Base-by-base conservation (phyloP, 2,329 filamentous ascomycete species). In the Claviceps humidiphila region DNA sequence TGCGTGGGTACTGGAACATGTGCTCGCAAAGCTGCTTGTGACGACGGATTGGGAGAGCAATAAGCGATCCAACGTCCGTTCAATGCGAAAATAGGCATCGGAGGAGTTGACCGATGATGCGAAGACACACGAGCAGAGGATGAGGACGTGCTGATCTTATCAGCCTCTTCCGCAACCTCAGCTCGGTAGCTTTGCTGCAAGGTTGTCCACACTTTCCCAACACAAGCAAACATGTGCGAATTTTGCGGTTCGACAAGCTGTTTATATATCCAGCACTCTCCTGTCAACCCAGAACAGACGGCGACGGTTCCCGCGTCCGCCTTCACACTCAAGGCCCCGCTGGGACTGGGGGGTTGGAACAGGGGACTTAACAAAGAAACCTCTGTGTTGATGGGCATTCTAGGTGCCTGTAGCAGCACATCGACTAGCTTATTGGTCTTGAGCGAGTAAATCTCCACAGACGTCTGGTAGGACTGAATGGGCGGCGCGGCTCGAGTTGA, bases 161-260 rank as follows among this genome's bases (percentile, higher is more conserved):
- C 73, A 16, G 64, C 58, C 55, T 80, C 77, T 53, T 75, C 71
- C 1, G 68, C 59, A 26, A 70, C 64, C 34, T 78, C 74, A 24
- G 71, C 71, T 54, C 74, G 74, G 17, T 71, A 67, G 34, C 71
- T 70, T 57, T 81, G 77, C 62, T 93, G 87, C 30, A 95, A 73
- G 45, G 82, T 84, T 0, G 93, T 96, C 93, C 93, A 98, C 17
- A 94, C 71, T 69, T 98, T 98, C 20, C 85, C 90, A 52, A 93
- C 74, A 60, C 89, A 96, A 40, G 68, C 72, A 64, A 77, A 84
- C 45, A 70, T 58, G 22, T 69, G 68, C 1, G 66, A 62, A 22
- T 76, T 75, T 47, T 69, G 67, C 1, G 66, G 61, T 51, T 68
- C 63, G 9, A 68, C 59, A 8, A 72, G 64, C 56, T 82, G 77